Evolutionary conservation across 805 yeast genomes (phyloP).

Genomic region (Brettanomyces anomalus): DNA sequence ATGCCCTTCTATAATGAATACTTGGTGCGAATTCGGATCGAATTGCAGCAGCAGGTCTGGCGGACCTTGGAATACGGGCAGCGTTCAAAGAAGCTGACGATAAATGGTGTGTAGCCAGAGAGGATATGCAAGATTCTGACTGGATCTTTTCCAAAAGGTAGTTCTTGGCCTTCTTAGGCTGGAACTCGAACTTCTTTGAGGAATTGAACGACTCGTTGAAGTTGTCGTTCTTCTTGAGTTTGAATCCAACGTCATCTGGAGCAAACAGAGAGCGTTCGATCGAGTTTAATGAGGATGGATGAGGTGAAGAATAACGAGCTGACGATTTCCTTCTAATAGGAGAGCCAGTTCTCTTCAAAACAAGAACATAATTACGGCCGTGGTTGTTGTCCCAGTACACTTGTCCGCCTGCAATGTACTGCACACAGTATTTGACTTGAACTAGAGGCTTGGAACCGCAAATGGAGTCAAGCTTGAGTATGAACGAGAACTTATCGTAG

Average conservation of each 20-base stretch:
- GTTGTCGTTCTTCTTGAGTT: conserved; percentile 21
- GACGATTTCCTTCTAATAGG: not conserved
- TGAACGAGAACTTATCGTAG: conserved; percentile 40
- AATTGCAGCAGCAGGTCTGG: not conserved
- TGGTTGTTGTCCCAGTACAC: conserved; percentile 34
- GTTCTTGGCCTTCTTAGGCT: conserved; percentile 19
- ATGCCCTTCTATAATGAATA: not conserved
- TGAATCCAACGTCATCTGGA: conserved; percentile 22
- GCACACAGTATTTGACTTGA: conserved; percentile 31
- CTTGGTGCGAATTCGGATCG: not conserved
- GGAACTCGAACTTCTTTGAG: conserved; percentile 9
- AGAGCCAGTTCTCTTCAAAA: conserved; percentile 20
- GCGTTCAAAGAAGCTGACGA: too few species aligned
- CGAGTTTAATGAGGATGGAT: not conserved
- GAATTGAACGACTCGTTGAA: conserved; percentile 20
- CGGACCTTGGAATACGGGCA: not conserved
- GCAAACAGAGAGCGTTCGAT: conserved; percentile 7
- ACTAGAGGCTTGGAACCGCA: conserved; percentile 16
- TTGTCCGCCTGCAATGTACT: conserved; percentile 25
- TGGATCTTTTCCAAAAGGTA: conserved; percentile 19
- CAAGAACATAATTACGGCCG: conserved; percentile 28
- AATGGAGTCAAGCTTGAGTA: conserved; percentile 31
- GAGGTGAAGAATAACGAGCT: not conserved
- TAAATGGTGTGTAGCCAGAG: not conserved
- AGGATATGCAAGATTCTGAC: not conserved